Evolutionary conservation across 176 grass and related monocot species (phyloP).

Genomic region (Luzula sylvatica): DNA sequence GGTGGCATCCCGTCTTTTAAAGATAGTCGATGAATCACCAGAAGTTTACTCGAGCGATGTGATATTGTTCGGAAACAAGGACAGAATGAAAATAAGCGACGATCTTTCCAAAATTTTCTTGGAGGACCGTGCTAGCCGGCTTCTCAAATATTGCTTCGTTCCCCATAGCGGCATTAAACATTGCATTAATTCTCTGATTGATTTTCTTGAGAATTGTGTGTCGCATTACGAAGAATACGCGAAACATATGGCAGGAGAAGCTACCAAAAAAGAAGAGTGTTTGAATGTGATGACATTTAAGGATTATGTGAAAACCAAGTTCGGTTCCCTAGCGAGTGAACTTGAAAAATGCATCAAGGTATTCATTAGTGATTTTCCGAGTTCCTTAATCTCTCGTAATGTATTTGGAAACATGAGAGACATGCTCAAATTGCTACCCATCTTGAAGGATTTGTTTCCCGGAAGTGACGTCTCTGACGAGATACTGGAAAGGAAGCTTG

Average conservation of each 20-base stretch:
- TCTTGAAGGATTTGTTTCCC: slow-evolving; percentile 4
- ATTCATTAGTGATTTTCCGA: slow-evolving; percentile 33
- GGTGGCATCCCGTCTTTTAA: slow-evolving; percentile 36
- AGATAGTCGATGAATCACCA: slow-evolving; percentile 6
- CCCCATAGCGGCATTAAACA: slow-evolving; percentile 28
- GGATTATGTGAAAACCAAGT: neutral
- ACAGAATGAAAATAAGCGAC: slow-evolving; percentile 24
- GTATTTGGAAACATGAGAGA: slow-evolving; percentile 12
- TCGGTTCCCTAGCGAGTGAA: neutral
- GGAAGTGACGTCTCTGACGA: neutral
- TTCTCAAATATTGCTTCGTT: slow-evolving; percentile 24
- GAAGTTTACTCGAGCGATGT: slow-evolving; percentile 30
- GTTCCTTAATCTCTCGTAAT: slow-evolving; percentile 1
- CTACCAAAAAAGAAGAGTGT: neutral
- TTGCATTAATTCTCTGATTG: slow-evolving; percentile 29
- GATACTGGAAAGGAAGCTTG: neutral
- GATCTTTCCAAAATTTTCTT: slow-evolving; percentile 33
- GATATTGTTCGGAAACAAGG: slow-evolving; percentile 51
- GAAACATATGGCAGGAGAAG: neutral
- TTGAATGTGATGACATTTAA: slow-evolving; percentile 13
- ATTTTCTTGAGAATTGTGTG: slow-evolving; percentile 30
- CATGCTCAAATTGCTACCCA: neutral
- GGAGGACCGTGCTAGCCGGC: slow-evolving; percentile 18
- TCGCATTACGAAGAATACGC: slow-evolving; percentile 22
- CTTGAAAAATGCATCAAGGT: slow-evolving; percentile 10